Evolutionary conservation across 352 stramenopile species (phyloP).

Genomic region (Aphanomyces euteiches): DNA sequence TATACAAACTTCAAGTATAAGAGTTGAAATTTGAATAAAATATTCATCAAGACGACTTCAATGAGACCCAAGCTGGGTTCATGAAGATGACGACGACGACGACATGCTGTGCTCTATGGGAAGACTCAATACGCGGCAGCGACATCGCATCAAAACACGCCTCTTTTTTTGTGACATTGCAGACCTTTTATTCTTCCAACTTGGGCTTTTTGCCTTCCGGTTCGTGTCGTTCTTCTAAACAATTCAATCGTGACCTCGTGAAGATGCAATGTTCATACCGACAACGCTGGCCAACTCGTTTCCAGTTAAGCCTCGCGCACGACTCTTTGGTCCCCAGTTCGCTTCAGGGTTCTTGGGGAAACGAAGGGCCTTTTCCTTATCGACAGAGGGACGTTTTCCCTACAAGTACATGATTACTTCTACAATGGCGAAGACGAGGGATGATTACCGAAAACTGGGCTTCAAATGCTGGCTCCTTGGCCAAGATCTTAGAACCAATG

Average conservation of each 20-base stretch:
- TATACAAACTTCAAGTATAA: constrained; percentile 9
- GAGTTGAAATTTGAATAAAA: not conserved
- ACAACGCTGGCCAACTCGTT: constrained; percentile 25
- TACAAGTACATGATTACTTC: not conserved
- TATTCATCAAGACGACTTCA: not conserved
- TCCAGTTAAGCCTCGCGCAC: constrained; percentile 52
- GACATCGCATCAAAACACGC: not conserved
- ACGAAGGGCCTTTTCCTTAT: constrained; percentile 87
- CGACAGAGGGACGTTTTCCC: constrained; percentile 35
- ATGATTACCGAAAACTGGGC: constrained; percentile 73
- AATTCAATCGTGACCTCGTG: constrained; percentile 1
- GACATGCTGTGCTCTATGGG: too few species aligned
- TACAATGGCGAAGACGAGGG: not conserved
- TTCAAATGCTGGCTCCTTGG: constrained; percentile 77
- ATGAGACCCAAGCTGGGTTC: too few species aligned
- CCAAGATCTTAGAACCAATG: constrained; percentile 79
- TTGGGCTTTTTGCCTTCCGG: constrained; percentile 80
- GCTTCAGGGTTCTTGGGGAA: constrained; percentile 95
- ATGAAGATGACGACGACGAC: too few species aligned
- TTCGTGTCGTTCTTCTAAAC: constrained; percentile 44
- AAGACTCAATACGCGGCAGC: not conserved
- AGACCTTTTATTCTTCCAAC: constrained; percentile 43
- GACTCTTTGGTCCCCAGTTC: constrained; percentile 95
- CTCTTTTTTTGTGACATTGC: too few species aligned
- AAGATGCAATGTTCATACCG: not conserved